phyloP scores from a whole-genome alignment of 2,329 filamentous ascomycete genomes.

The Fusarium fracticaudum region DNA sequence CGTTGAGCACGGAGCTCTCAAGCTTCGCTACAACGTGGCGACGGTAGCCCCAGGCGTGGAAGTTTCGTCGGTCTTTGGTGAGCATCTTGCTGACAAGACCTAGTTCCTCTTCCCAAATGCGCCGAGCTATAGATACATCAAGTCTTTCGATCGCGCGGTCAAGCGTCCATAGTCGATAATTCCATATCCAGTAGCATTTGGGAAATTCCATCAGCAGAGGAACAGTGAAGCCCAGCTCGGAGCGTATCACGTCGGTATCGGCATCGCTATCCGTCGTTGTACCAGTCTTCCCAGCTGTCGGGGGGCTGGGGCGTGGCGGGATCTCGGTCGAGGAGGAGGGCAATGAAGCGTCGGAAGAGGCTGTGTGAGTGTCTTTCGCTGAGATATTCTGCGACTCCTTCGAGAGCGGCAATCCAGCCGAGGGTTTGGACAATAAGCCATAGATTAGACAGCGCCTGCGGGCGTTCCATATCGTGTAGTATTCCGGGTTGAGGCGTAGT shows the following conservation, averaged over 20 bases:
- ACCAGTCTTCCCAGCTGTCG: slow-evolving; percentile 63
- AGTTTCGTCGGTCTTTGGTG: slow-evolving; percentile 85
- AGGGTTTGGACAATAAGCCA: slow-evolving; percentile 65
- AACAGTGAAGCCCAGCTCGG: slow-evolving; percentile 84
- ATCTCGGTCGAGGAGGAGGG: slow-evolving; percentile 63
- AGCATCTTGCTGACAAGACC: slow-evolving; percentile 89
- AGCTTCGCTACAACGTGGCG: slow-evolving; percentile 80
- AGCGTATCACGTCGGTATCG: slow-evolving; percentile 66
- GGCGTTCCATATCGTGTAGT: slow-evolving; percentile 92
- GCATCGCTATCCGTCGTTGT: slow-evolving; percentile 54
- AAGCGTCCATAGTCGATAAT: slow-evolving; percentile 89
- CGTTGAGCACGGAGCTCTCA: slow-evolving; percentile 65
- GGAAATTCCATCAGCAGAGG: slow-evolving; percentile 86
- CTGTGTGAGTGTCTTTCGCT: slow-evolving; percentile 66
- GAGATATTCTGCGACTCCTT: slow-evolving; percentile 64
- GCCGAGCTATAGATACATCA: slow-evolving; percentile 62
- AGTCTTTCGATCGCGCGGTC: slow-evolving; percentile 74
- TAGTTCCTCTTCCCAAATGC: slow-evolving; percentile 87
- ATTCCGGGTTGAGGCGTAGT: slow-evolving; percentile 82
- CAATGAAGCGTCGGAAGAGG: slow-evolving; percentile 69
- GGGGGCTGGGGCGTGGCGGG: slow-evolving; percentile 58
- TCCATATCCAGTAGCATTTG: slow-evolving; percentile 99
- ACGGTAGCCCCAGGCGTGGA: slow-evolving; percentile 95
- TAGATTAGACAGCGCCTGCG: slow-evolving; percentile 76
- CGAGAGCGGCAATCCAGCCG: slow-evolving; percentile 62